Evolutionary conservation across 257 asterid species (phyloP).

Genomic region (Fraxinus cuspidata): DNA sequence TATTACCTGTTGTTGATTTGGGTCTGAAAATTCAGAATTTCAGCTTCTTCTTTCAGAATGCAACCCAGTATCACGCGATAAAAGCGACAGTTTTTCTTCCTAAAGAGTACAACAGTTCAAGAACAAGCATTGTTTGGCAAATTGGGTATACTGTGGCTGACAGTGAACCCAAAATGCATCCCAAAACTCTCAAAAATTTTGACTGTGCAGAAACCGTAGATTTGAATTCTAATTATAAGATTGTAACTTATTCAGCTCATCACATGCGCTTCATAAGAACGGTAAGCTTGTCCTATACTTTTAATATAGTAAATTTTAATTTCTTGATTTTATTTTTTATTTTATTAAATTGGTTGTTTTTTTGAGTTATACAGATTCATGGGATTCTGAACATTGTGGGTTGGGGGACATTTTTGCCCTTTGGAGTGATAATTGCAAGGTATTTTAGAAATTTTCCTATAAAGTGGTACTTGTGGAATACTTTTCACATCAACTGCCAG

Average conservation of each 20-base stretch:
- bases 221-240: constrained; percentile 20
- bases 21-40: constrained; percentile 32
- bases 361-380: constrained; percentile 44
- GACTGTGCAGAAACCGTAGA: constrained; percentile 44
- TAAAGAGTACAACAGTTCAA: constrained; percentile 25
- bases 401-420: constrained; percentile 63
- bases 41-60: neutral
- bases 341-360: neutral
- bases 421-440: constrained; percentile 57
- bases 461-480: constrained; percentile 18
- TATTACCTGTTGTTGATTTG: constrained; percentile 28
- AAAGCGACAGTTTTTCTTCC: constrained; percentile 43
- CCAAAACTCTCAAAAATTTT: constrained; percentile 30
- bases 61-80: constrained; percentile 29
- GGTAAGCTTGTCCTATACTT: constrained; percentile 30
- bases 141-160: constrained; percentile 36
- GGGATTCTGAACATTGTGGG: constrained; percentile 62
- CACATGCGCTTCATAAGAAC: constrained; percentile 26
- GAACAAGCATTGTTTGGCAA: constrained; percentile 53
- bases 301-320: neutral
- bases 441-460: constrained; percentile 38
- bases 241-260: constrained; percentile 14
- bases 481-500: constrained; percentile 45
- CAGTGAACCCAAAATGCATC: constrained; percentile 41
- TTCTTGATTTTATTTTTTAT: neutral